Evolutionary conservation across 2,329 filamentous ascomycete species (phyloP).

Genomic region (Paracamarosporium sp.): DNA sequence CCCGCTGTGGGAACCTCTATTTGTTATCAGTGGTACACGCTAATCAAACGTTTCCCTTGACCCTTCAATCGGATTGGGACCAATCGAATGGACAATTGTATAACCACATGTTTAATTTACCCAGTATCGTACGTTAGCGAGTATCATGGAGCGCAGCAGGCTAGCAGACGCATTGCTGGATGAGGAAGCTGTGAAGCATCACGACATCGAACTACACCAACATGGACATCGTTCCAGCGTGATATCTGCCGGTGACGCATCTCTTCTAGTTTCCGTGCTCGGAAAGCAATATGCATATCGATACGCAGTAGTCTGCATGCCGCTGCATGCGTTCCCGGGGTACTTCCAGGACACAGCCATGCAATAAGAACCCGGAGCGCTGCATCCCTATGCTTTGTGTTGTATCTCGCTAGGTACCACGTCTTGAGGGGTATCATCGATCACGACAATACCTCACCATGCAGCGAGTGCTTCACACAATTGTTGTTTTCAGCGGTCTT

Average conservation of each 20-base stretch:
- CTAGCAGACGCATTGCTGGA: slow-evolving; percentile 16
- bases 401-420: neutral
- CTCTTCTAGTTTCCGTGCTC: neutral
- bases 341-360: neutral
- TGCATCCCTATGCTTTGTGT: neutral
- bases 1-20: slow-evolving; percentile 10
- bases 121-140: too few relatives aligned
- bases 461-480: slow-evolving; percentile 9
- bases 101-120: neutral
- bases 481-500: slow-evolving; percentile 15
- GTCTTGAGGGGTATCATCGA: neutral
- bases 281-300: neutral
- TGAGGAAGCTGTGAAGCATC: slow-evolving; percentile 20
- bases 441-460: slow-evolving; percentile 2
- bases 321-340: neutral
- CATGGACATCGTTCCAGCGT: neutral
- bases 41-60: neutral
- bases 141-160: too few relatives aligned
- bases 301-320: neutral
- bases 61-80: neutral
- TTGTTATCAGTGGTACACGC: neutral
- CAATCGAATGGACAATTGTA: neutral
- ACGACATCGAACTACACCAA: slow-evolving; percentile 15
- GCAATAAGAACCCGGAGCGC: slow-evolving; percentile 1
- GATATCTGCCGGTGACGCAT: slow-evolving; percentile 10